A percentile compares a stretch with the other conserved stretches of the same genome.
Conservation (phyloP, 2,329 filamentous ascomycete species). For the Chaetomium strumarium region DNA sequence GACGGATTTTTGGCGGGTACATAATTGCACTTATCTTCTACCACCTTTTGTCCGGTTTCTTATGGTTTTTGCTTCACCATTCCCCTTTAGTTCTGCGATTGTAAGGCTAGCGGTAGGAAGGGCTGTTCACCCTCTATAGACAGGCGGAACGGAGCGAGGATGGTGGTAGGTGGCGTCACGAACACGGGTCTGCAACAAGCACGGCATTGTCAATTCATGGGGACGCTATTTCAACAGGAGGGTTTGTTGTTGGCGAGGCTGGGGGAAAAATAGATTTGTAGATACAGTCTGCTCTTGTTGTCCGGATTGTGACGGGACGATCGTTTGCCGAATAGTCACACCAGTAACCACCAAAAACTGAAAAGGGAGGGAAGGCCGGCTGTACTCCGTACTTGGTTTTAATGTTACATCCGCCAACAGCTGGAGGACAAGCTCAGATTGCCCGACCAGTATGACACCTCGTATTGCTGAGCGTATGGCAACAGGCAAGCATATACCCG, state of each 20-base stretch:
- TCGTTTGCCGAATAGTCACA: no score
- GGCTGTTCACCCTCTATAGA: background rate
- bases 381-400: no score
- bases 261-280: background rate
- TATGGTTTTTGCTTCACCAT: background rate
- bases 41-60: background rate
- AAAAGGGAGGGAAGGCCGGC: no score
- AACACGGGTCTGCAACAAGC: background rate
- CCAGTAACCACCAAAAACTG: no score
- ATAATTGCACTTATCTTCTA: slow-evolving; percentile 13
- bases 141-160: background rate
- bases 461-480: background rate
- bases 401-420: background rate
- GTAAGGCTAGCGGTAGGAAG: background rate
- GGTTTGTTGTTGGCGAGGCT: background rate
- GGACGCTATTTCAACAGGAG: background rate
- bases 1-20: slow-evolving; percentile 7
- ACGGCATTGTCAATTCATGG: background rate
- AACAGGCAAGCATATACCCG: background rate
- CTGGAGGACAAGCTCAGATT: background rate
- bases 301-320: no score
- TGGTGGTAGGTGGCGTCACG: background rate
- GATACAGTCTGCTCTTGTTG: no score
- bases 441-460: background rate
- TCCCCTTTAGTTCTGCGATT: background rate